Percentiles rank a stretch among this genome's conserved stretches.
Evolutionary conservation across 2,329 filamentous ascomycete genomes (phyloP).

Genomic region (Trichothecium roseum): DNA sequence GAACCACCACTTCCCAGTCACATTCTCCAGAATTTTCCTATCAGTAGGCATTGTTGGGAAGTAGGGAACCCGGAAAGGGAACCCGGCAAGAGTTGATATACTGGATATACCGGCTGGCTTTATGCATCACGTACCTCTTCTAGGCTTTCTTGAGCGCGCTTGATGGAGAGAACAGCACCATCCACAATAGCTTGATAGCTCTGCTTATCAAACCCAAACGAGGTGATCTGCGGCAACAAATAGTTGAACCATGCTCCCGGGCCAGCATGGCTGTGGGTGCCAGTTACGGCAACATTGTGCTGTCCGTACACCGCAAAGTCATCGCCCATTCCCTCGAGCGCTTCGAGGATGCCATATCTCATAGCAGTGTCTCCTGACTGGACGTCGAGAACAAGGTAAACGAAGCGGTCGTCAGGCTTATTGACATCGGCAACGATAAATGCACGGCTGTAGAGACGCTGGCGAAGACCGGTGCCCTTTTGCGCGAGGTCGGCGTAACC

Average conservation of each 20-base stretch:
- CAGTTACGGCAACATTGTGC: slow-evolving; percentile 79
- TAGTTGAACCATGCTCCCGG: slow-evolving; percentile 94
- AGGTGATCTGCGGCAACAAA: slow-evolving; percentile 82
- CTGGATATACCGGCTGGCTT: background rate
- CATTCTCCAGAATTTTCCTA: too few relatives aligned
- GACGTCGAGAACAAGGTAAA: slow-evolving; percentile 82
- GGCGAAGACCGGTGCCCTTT: slow-evolving; percentile 71
- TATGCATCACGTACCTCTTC: slow-evolving; percentile 27
- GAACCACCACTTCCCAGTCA: too few relatives aligned
- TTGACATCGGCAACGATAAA: slow-evolving; percentile 71
- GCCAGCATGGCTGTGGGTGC: slow-evolving; percentile 86
- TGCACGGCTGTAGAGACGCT: slow-evolving; percentile 78
- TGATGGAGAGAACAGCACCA: slow-evolving; percentile 72
- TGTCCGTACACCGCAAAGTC: slow-evolving; percentile 67
- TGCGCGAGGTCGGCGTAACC: slow-evolving; percentile 85
- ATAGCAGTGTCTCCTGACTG: slow-evolving; percentile 84
- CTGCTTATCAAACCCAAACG: slow-evolving; percentile 73
- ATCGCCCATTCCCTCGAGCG: slow-evolving; percentile 55
- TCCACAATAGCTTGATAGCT: slow-evolving; percentile 85
- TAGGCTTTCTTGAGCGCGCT: slow-evolving; percentile 55
- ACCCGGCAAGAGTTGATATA: too few relatives aligned
- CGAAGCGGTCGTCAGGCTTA: slow-evolving; percentile 59
- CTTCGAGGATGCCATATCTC: slow-evolving; percentile 75
- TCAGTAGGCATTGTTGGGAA: too few relatives aligned
- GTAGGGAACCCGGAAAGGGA: too few relatives aligned